Evolutionary conservation across 164 flowering plant genomes (phyloP), one percentile per base, ranked within the genome.

Genomic region (Buxus sempervirens): DNA sequence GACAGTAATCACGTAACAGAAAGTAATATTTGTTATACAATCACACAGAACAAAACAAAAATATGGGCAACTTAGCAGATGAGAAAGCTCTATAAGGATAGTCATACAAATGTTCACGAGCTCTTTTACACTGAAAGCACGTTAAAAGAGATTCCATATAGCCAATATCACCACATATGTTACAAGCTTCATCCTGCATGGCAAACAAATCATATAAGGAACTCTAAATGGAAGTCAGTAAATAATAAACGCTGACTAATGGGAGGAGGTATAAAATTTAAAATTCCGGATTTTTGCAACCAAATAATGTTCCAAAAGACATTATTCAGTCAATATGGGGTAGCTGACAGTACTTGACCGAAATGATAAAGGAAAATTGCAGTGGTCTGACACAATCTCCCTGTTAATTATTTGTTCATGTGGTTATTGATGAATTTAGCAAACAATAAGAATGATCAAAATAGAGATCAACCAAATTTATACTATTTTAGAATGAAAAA

Each of bases 91-190:
- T 2, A 41, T 62, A 22, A 25, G 65, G 49, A 23, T 41, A 21
- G 27, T 5, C 67, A 26, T 65, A 65, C 67, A 53, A 2, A 28
- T 65, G 67, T 21, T 65, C 59, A 20, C 22, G 45, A 54, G 59
- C 28, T 22, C 2, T 14, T 28, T n/a, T 57, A 19, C 67, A 65
- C 8, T 0, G 16, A 3, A 18, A 54, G 36, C 67, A 65, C 53
- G 48, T 28, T 65, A 23, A 6, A 20, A 65, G 58, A 21, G 27
- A 24, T 5, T 54, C 18, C 10, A 22, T 48, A 53, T 9, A 53
- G 54, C 58, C 67, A 28, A 53, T 23, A 54, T 65, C 59, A 53
- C 67, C 67, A 28, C 67, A 65, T 7, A 65, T 32, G 5, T 65
- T 5, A 54, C 67, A 65, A 0, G 19, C 58, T 32, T 54, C 3